A percentile compares a stretch with the other conserved stretches of the same genome.
Conservation (phyloP, 2,329 filamentous ascomycete genomes). For the Parafenestella ontariensis region DNA sequence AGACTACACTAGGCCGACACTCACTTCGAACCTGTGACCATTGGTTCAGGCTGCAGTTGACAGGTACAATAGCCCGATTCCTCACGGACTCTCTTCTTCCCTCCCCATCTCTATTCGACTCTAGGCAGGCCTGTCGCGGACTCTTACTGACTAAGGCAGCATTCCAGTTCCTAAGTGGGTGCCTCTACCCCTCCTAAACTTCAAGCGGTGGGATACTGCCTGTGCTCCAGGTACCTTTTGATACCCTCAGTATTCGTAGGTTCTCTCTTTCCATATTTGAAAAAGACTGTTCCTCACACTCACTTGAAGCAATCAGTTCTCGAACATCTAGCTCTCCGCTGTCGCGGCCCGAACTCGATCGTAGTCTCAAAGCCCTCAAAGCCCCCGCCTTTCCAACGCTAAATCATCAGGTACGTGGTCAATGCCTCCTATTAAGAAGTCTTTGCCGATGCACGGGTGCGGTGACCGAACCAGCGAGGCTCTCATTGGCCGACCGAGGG, state of each 20-base stretch:
- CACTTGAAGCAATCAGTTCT: background rate
- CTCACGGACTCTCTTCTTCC: slow-evolving; percentile 1
- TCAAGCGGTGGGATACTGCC: background rate
- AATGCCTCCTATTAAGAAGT: slow-evolving; percentile 2
- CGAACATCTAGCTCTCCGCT: background rate
- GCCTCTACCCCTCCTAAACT: background rate
- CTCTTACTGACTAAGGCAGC: slow-evolving; percentile 14
- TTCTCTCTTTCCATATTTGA: background rate
- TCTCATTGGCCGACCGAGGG: slow-evolving; percentile 7
- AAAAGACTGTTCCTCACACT: background rate
- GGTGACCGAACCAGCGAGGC: slow-evolving; percentile 13
- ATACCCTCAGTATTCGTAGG: background rate
- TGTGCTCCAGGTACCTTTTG: background rate
- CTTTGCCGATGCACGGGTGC: slow-evolving; percentile 5
- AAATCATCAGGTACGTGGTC: slow-evolving; percentile 17
- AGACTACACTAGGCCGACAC: background rate
- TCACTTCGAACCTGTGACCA: slow-evolving; percentile 9
- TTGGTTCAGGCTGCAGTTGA: slow-evolving; percentile 4
- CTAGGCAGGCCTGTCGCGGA: slow-evolving; percentile 2
- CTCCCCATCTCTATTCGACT: background rate
- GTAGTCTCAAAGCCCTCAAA: background rate
- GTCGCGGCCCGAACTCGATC: background rate
- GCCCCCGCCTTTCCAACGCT: background rate
- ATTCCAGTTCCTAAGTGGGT: background rate
- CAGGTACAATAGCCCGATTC: slow-evolving; percentile 9